Conservation (phyloP, 129 eudicot genomes). For the Heracleum sosnowskyi region DNA sequence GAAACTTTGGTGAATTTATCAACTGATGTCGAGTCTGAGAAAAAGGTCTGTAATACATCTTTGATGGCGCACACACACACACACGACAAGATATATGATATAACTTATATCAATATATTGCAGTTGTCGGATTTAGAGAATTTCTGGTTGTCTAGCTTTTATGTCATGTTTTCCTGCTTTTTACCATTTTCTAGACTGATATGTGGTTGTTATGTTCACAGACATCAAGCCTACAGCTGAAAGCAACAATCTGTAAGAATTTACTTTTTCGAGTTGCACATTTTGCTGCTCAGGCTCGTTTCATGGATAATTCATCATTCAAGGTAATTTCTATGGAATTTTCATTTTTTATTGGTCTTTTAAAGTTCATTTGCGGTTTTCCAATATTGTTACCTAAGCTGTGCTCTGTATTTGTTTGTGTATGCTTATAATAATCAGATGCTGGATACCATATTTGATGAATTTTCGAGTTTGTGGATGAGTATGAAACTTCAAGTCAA, state of each 20-base stretch:
- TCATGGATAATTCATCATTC: constrained; percentile 53
- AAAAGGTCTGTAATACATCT: constrained; percentile 30
- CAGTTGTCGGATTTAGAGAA: background rate
- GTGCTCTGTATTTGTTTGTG: background rate
- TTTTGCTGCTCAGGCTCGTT: constrained; percentile 42
- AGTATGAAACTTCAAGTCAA: constrained; percentile 46
- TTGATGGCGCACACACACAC: background rate
- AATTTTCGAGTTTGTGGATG: constrained; percentile 62
- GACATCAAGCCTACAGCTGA: constrained; percentile 46
- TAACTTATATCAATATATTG: background rate
- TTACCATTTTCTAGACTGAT: background rate
- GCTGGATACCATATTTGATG: constrained; percentile 52
- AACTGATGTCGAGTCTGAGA: constrained; percentile 21
- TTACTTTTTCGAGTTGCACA: constrained; percentile 48
- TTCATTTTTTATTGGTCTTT: background rate
- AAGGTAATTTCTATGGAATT: constrained; percentile 25
- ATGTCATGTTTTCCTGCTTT: background rate
- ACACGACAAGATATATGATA: too few relatives aligned
- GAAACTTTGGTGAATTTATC: constrained; percentile 34
- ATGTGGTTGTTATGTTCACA: constrained; percentile 16
- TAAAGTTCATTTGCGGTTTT: background rate
- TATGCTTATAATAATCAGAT: constrained; percentile 25
- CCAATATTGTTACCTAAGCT: background rate
- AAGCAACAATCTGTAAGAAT: constrained; percentile 44
- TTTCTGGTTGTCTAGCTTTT: background rate